Evolutionary conservation across 2,329 filamentous ascomycete genomes (phyloP), one percentile per base, ranked within the genome.

Genomic region (Fusarium kyushuense): DNA sequence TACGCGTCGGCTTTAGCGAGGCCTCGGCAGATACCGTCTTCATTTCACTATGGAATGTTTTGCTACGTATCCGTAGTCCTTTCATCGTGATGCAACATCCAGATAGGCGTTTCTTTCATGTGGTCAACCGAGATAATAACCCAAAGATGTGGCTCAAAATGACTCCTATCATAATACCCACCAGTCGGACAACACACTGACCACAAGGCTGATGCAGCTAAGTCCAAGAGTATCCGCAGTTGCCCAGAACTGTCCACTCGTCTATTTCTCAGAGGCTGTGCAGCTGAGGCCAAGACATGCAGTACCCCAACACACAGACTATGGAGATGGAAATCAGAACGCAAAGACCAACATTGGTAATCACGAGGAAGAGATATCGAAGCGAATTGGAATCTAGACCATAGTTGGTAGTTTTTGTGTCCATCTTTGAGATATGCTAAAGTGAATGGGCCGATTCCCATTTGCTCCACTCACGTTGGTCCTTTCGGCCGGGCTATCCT

Each of bases 401-500:
- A 25, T 48, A 49, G 29, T 36, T 21, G 33, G 57, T 32, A 55
- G 40, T 16, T 62, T 54, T 54, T 62, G 33, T 23, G 57, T 36
- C 57, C 47, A 61, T 29, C 5, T 11, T 55, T 38, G 6, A 57
- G 41, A 49, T 46, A 43, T 62, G 51, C 58, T 51, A 63, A 19
- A 61, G 16, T 13, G 57, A 64, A 64, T 64, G 59, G 59, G 61
- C 61, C 60, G 60, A 64, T 36, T 64, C 65, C 45, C 46, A 12
- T 29, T 16, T 53, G n/a, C 61, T 33, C 61, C 61, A 65, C 61
- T 10, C 5, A 6, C 27, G 51, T 32, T 38, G n/a, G 33, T 36
- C 45, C 36, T 21, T 27, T 58, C 19, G 38, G 32, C 46, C 61
- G 30, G 51, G 41, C 43, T 13, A 27, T 14, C 32, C 23, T 11